Conservation (phyloP, 805 yeast genomes). For the Candida palmyrensis region DNA sequence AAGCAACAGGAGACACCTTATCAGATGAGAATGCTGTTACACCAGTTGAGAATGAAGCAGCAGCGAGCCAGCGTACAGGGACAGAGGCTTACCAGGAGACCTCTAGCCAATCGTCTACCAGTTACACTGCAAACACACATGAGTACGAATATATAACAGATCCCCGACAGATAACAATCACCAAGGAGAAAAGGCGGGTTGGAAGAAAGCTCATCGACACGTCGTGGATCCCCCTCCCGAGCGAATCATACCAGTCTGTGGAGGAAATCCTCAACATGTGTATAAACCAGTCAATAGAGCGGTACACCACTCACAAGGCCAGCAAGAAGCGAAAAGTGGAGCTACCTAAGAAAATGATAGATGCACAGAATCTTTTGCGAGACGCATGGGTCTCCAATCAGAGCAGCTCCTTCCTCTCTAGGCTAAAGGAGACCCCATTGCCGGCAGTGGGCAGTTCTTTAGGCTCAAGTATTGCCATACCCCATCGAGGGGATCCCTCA, state of each 20-base stretch:
- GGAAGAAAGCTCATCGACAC: constrained; percentile 22
- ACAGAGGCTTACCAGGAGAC: too few species aligned
- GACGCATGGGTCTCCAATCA: constrained; percentile 20
- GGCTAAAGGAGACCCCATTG: constrained; percentile 21
- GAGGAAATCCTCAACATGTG: constrained; percentile 21
- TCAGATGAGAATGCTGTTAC: too few species aligned
- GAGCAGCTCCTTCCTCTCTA: constrained; percentile 18
- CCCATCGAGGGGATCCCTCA: constrained; percentile 6
- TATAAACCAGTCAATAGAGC: constrained; percentile 20
- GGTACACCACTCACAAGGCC: constrained; percentile 10
- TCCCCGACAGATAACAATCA: neutral
- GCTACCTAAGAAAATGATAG: constrained; percentile 12
- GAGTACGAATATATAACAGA: too few species aligned
- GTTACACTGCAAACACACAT: too few species aligned
- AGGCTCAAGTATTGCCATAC: constrained; percentile 14
- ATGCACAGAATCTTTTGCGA: constrained; percentile 18
- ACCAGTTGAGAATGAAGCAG: too few species aligned
- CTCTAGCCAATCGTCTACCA: too few species aligned
- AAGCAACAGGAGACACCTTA: too few species aligned
- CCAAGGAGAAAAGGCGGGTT: constrained; percentile 10
- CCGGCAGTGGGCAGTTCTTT: too few species aligned
- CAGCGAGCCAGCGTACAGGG: too few species aligned
- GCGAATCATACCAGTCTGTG: constrained; percentile 10
- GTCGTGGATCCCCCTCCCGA: constrained; percentile 26
- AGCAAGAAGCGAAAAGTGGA: constrained; percentile 3